Evolutionary conservation across 257 asterid genomes (phyloP), one percentile per base, ranked within the genome.

Genomic region (Coffea canephora): DNA sequence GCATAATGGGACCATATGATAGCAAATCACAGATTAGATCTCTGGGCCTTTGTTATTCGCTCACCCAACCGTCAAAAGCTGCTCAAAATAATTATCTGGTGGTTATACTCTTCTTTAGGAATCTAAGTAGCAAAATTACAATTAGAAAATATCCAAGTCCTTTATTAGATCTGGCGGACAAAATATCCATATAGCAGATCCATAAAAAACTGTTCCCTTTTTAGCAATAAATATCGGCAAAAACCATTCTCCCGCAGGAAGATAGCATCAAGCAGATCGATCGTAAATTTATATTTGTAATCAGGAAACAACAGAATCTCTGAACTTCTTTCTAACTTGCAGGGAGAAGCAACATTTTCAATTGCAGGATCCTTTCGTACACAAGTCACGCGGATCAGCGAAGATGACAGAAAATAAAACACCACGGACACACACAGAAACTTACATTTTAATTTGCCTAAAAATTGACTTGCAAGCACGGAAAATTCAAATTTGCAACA

Each of bases 1-100:
- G 57, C 23, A 70, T 66, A 25, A 21, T 34, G 73, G 54, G 67
- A 31, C 77, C 78, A 70, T 59, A 75, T 25, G 1, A 10, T 21
- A 55, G 34, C 21, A 18, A 65, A 5, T 2, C 14, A 34, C 23
- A n/a, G 31, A 67, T 41, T 34, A 55, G 21, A 39, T 36, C n/a
- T 46, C 69, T 23, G 19, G 52, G 27, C 59, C 45, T 27, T 70
- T 15, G 14, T 55, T 78, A 55, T 55, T 70, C 23, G 23, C 50
- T 48, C 48, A 39, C 12, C n/a, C 21, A 34, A 41, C 59, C 15
- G 18, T 11, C 18, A 75, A 64, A 75, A n/a, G 79, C 71, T 10
- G 41, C 36, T 78, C 74, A 78, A 23, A 78, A 68, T 43, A 15
- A 78, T 23, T 14, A 68, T 52, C 69, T 59, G 54, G 54, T 79